Evolutionary conservation across 139 green algal genomes (phyloP).

Genomic region (Medakamo hakoo): DNA sequence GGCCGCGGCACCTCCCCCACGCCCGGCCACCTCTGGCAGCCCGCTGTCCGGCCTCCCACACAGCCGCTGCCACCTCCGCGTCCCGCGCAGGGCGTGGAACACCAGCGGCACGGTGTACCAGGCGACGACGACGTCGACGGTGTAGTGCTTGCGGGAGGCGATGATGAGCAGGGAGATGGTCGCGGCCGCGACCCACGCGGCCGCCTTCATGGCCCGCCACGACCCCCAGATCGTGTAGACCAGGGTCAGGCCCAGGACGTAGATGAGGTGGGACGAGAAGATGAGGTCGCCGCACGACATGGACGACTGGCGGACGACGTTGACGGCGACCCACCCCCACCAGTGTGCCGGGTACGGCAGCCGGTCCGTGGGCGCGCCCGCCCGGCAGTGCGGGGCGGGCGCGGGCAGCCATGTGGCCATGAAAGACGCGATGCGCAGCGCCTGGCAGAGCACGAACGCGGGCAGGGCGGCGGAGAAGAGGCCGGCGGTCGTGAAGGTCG

Average conservation of each 20-base stretch:
- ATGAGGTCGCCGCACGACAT: slow-evolving; percentile 82
- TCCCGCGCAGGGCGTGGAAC: background rate
- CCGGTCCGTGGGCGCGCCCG: slow-evolving; percentile 26
- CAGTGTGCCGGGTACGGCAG: slow-evolving; percentile 44
- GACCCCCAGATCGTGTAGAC: slow-evolving; percentile 67
- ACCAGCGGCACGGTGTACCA: slow-evolving; percentile 29
- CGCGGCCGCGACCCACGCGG: slow-evolving; percentile 27
- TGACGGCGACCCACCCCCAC: slow-evolving; percentile 48
- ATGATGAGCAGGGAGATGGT: slow-evolving; percentile 65
- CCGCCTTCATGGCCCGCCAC: background rate
- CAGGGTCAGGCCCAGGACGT: slow-evolving; percentile 52
- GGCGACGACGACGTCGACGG: slow-evolving; percentile 53
- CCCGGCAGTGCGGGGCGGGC: slow-evolving; percentile 72
- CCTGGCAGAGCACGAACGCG: slow-evolving; percentile 44
- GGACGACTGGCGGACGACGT: slow-evolving; percentile 36
- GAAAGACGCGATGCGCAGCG: slow-evolving; percentile 74
- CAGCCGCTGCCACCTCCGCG: background rate
- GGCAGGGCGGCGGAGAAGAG: slow-evolving; percentile 41
- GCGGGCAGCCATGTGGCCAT: slow-evolving; percentile 64
- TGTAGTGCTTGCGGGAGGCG: slow-evolving; percentile 82
- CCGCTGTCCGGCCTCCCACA: background rate
- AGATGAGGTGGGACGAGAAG: slow-evolving; percentile 76
- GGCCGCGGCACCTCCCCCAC: background rate
- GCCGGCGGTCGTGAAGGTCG: slow-evolving; percentile 71
- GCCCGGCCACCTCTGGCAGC: too few relatives aligned